A percentile compares a stretch with the other conserved stretches of the same genome.
Evolutionary conservation across 78 protist species (phyloP).

Genomic region (Bigelowiella natans): DNA sequence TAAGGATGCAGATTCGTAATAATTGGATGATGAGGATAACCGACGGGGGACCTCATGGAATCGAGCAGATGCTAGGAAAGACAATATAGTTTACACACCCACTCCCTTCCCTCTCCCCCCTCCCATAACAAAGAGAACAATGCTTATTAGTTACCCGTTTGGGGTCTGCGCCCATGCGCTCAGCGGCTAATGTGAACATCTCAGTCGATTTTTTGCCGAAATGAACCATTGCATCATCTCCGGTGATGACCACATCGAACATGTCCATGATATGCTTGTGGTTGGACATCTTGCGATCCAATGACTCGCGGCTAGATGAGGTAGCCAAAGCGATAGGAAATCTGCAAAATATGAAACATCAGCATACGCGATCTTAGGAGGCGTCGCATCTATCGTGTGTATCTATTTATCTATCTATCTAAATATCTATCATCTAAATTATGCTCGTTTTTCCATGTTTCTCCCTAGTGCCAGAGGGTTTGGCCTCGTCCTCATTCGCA

Average conservation of each 20-base stretch:
- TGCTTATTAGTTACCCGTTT: not conserved
- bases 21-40: too few relatives aligned
- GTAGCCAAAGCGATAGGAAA: not conserved
- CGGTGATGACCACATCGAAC: not conserved
- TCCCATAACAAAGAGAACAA: too few relatives aligned
- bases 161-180: not conserved
- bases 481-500: too few relatives aligned
- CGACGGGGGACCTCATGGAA: too few relatives aligned
- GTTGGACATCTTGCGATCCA: not conserved
- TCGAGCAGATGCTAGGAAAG: too few relatives aligned
- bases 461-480: too few relatives aligned
- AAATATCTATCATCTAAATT: not conserved
- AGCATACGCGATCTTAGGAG: too few relatives aligned
- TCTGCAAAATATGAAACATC: not conserved
- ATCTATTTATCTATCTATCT: not conserved
- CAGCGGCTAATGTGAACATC: not conserved
- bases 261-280: not conserved
- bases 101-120: too few relatives aligned
- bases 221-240: not conserved
- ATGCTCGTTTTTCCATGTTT: too few relatives aligned
- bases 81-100: too few relatives aligned
- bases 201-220: not conserved
- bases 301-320: not conserved
- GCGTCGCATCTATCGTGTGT: too few relatives aligned
- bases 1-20: too few relatives aligned